phyloP scores from a whole-genome alignment of 352 stramenopile species.

The Globisporangium takayamanum region DNA sequence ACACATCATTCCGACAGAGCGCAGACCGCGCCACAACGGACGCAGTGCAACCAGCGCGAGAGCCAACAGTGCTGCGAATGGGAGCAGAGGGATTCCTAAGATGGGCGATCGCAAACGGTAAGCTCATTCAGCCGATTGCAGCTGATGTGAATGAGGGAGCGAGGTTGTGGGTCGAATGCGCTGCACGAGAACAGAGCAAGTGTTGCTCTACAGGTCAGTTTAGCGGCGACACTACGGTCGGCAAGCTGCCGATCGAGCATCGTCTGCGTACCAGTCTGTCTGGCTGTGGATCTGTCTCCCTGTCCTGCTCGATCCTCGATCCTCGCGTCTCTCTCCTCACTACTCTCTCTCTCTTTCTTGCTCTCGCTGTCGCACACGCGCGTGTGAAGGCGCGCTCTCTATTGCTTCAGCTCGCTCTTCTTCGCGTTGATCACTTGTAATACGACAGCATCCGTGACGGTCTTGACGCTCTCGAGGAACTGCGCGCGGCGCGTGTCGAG shows the following conservation, averaged over 20 bases:
- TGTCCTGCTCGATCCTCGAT: not conserved
- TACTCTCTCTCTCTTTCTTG: not conserved
- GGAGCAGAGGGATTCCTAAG: no score
- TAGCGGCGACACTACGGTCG: not conserved
- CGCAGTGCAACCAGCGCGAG: no score
- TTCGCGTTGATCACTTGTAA: conserved; percentile 56
- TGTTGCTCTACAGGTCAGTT: no score
- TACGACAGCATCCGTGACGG: conserved; percentile 52
- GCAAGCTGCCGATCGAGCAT: not conserved
- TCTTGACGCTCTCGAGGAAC: conserved; percentile 48
- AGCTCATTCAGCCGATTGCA: no score
- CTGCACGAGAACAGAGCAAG: no score
- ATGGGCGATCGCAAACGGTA: no score
- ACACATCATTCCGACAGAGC: no score
- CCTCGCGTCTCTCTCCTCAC: not conserved
- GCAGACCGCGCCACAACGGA: no score
- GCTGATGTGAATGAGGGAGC: no score
- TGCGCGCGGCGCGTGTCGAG: conserved; percentile 26
- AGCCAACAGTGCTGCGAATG: no score
- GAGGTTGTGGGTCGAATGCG: no score
- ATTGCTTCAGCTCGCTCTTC: conserved; percentile 50
- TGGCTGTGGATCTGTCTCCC: not conserved
- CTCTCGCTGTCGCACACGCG: not conserved
- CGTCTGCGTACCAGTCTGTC: not conserved
- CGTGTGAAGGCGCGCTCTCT: conserved; percentile 11